Base-by-base conservation (phyloP, 2,329 filamentous ascomycete species). In the Acrodontium crateriforme region DNA sequence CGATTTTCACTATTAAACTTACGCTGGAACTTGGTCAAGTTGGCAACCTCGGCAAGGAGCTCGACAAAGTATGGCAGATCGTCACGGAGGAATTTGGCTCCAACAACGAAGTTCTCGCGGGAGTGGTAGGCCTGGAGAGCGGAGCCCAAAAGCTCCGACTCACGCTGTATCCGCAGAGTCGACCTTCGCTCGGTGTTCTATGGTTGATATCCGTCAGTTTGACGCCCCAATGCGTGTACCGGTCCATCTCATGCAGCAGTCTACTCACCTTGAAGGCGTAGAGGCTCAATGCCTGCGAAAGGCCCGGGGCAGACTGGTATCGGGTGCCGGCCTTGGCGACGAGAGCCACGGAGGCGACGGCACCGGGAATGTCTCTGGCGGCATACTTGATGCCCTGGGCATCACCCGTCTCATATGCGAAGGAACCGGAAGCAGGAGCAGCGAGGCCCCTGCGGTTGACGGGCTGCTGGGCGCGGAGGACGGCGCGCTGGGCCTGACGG, bases 41-140 rank as follows among this genome's bases (percentile, higher is more conserved):
- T 75, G 50, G 89, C 69, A 48, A 94, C 80, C 67, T 98, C 91
- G 52, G 78, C 83, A 45, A 98, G 71, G 42, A 98, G 70, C 67
- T 98, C 89, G 50, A 84, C 74, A 59, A 93, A 98, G 72, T 95
- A 98, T 45, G 89, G 89, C 44, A 98, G 74, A 56, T 98, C 85
- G 55, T 89, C 76, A 55, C 83, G 76, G 44, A 98, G 74, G 70
- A 98, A 98, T 65, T 79, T 92, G 55, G 89, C 82, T 60, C 87
- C 77, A 50, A 98, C 65, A 35, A 98, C 74, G 39, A 98, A 65
- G 54, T 84, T 84, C 68, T 98, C 89, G 53, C 87, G 79, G 47
- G 83, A 85, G 64, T 94, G 84, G 60, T 80, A 82, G 42, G 87
- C 69, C 46, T 65, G 70, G 63, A 95, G 74, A 71, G 87, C 76